Conservation (phyloP, 179 eudicot species). For the Gypsophila paniculata region DNA sequence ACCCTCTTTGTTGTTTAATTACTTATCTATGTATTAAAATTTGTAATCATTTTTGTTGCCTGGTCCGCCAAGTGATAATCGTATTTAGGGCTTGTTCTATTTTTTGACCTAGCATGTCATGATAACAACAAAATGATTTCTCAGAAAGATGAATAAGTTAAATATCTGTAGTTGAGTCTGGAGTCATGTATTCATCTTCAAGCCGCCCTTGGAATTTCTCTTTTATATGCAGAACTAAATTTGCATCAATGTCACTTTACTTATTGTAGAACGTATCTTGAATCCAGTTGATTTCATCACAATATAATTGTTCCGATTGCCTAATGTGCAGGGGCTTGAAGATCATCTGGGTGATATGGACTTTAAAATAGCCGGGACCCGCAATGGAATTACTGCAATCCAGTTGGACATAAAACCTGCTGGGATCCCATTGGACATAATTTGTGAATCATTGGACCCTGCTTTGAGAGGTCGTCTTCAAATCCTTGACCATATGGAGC, state of each 20-base stretch:
- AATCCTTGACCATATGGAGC: slow-evolving; percentile 88
- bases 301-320: slow-evolving; percentile 3
- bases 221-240: neutral
- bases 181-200: neutral
- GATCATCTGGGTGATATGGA: slow-evolving; percentile 99
- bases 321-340: slow-evolving; percentile 67
- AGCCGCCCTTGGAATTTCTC: neutral
- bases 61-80: neutral
- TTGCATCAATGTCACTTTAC: slow-evolving; percentile 3
- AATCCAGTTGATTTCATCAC: neutral
- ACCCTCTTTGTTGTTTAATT: neutral
- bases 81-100: neutral
- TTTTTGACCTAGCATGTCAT: neutral
- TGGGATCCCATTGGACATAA: slow-evolving; percentile 88
- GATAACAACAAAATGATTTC: neutral
- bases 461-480: slow-evolving; percentile 81
- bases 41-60: neutral
- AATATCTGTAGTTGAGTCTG: neutral
- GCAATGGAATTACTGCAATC: slow-evolving; percentile 86
- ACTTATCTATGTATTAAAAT: neutral
- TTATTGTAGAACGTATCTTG: neutral
- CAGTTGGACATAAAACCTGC: slow-evolving; percentile 98
- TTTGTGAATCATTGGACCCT: slow-evolving; percentile 80
- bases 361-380: slow-evolving; percentile 93
- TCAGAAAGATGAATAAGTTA: neutral